phyloP scores from a whole-genome alignment of 495 filamentous ascomycete species.

The Xylaria cubensis region DNA sequence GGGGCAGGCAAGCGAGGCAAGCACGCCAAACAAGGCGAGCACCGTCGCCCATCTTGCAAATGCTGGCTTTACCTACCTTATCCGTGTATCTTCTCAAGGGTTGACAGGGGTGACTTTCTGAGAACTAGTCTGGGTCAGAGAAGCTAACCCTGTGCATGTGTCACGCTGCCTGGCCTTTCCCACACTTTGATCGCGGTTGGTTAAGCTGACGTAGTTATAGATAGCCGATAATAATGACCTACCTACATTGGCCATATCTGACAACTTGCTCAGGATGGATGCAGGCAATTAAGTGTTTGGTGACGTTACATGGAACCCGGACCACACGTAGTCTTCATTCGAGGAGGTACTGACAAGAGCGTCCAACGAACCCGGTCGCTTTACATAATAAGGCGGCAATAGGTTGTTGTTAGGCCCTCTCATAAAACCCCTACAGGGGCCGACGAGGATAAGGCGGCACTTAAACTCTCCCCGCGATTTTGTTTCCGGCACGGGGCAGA shows the following conservation, averaged over 20 bases:
- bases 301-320: constrained; percentile 21
- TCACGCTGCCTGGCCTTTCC: constrained; percentile 13
- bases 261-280: not conserved
- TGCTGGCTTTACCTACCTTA: constrained; percentile 1
- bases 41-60: not conserved
- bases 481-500: constrained; percentile 7
- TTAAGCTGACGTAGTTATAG: constrained; percentile 20
- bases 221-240: constrained; percentile 16
- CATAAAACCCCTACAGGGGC: too few relatives aligned
- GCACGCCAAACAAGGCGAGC: constrained; percentile 12
- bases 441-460: constrained; percentile 4
- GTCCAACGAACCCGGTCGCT: not conserved
- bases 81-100: not conserved
- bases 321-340: constrained; percentile 9
- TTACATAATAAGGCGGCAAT: not conserved
- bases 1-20: constrained; percentile 24
- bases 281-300: not conserved
- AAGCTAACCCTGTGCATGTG: constrained; percentile 20
- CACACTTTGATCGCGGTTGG: constrained; percentile 10
- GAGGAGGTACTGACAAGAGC: not conserved
- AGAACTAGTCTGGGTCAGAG: constrained; percentile 23
- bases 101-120: constrained; percentile 10
- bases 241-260: constrained; percentile 16
- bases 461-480: constrained; percentile 22
- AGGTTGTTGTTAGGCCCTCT: not conserved